phyloP scores from a whole-genome alignment of 1,284 basidiomycete genomes.

The Apiotrichum porosum region DNA sequence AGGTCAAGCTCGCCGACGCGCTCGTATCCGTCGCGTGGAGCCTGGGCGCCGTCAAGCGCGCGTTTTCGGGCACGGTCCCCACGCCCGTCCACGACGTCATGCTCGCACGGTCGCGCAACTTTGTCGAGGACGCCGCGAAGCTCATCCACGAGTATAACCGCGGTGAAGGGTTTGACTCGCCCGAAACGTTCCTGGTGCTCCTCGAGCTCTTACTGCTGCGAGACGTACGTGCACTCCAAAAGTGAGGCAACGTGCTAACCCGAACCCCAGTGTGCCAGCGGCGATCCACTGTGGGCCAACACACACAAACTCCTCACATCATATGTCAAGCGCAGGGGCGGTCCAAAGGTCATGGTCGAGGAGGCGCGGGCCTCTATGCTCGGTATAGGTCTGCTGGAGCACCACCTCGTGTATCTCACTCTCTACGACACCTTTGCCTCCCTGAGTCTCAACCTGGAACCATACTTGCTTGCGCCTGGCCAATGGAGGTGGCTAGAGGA shows the following conservation, averaged over 20 bases:
- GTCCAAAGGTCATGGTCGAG: conserved; percentile 4
- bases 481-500: conserved; percentile 10
- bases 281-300: conserved; percentile 9
- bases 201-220: conserved; percentile 12
- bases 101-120: conserved; percentile 2
- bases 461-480: conserved; percentile 1
- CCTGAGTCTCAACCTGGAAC: conserved; percentile 2
- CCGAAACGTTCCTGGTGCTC: conserved; percentile 11
- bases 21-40: conserved; percentile 10
- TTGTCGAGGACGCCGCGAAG: conserved; percentile 2
- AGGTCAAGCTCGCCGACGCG: conserved; percentile 6
- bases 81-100: conserved; percentile 4
- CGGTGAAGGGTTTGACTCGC: conserved; percentile 4
- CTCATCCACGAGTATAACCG: conserved; percentile 3
- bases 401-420: conserved; percentile 13
- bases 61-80: conserved; percentile 1
- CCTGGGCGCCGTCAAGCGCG: conserved; percentile 9
- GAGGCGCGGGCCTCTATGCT: background rate
- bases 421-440: conserved; percentile 14
- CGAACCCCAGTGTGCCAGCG: conserved; percentile 2
- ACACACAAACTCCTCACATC: conserved; percentile 4
- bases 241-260: conserved; percentile 1
- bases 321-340: conserved; percentile 8
- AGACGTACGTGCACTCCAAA: conserved; percentile 11
- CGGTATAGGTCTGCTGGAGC: conserved; percentile 8